Conservation (phyloP, 1,284 basidiomycete species). For the Sphaerobolus stellatus region DNA sequence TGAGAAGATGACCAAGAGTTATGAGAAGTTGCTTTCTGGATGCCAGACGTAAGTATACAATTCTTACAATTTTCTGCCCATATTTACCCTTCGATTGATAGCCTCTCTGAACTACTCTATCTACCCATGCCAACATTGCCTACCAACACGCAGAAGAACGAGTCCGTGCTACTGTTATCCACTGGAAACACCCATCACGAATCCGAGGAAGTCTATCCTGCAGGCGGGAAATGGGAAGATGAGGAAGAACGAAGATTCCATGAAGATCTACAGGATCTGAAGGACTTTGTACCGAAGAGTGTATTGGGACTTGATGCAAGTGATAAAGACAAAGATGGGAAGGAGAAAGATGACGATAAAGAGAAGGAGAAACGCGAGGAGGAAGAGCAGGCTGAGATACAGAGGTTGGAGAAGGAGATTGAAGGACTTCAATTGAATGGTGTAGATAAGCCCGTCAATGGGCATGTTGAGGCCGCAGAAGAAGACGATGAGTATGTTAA, state of each 20-base stretch:
- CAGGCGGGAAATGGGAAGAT: slow-evolving; percentile 94
- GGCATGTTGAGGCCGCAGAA: slow-evolving; percentile 29
- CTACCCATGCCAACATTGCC: slow-evolving; percentile 81
- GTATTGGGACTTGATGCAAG: slow-evolving; percentile 80
- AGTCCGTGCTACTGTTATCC: slow-evolving; percentile 72
- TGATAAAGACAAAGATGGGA: slow-evolving; percentile 27
- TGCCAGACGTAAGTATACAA: slow-evolving; percentile 78
- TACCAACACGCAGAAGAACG: slow-evolving; percentile 72
- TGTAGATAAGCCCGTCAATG: slow-evolving; percentile 23
- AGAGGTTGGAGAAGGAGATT: slow-evolving; percentile 71
- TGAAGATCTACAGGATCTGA: slow-evolving; percentile 90
- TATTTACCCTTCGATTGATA: slow-evolving; percentile 28
- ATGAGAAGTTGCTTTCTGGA: slow-evolving; percentile 85
- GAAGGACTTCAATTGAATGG: slow-evolving; percentile 43
- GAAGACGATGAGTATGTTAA: slow-evolving; percentile 53
- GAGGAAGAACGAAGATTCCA: slow-evolving; percentile 96
- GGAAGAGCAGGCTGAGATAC: slow-evolving; percentile 53
- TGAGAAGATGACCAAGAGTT: slow-evolving; percentile 95
- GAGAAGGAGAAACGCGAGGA: slow-evolving; percentile 39
- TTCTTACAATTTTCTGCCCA: neutral
- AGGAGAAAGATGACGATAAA: slow-evolving; percentile 30
- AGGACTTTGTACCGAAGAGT: slow-evolving; percentile 86
- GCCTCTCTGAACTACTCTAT: slow-evolving; percentile 86
- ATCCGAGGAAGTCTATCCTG: slow-evolving; percentile 52
- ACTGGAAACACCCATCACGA: slow-evolving; percentile 47